Percentiles rank a stretch among this genome's conserved stretches.
phyloP scores from a whole-genome alignment of 768 basidiomycete genomes.

The Xanthoconium stramineum region DNA sequence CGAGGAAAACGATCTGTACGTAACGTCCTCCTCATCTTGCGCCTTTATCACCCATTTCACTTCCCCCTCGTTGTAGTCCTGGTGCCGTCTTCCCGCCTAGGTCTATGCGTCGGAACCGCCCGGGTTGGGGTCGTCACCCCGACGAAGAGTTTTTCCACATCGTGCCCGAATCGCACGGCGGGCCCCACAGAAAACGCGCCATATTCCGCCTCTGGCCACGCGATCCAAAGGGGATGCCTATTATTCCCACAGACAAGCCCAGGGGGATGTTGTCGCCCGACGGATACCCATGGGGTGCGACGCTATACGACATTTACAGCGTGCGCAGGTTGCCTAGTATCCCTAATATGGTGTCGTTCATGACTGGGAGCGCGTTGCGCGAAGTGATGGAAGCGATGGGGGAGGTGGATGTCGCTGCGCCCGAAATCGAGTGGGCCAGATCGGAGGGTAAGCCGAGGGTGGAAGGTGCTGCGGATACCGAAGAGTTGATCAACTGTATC shows the following conservation, averaged over 20 bases:
- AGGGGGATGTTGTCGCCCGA: constrained; percentile 21
- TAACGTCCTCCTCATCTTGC: not conserved
- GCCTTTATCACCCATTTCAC: not conserved
- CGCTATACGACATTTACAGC: constrained; percentile 25
- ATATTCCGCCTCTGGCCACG: constrained; percentile 28
- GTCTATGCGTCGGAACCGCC: not conserved
- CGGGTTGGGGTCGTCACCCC: constrained; percentile 7
- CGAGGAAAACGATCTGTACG: not conserved
- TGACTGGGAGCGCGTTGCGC: constrained; percentile 22
- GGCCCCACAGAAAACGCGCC: constrained; percentile 5
- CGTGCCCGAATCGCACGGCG: not conserved
- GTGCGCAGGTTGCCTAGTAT: constrained; percentile 5
- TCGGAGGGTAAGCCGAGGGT: constrained; percentile 23
- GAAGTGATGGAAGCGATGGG: constrained; percentile 8
- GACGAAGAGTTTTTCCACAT: constrained; percentile 1
- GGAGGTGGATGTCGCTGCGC: constrained; percentile 13
- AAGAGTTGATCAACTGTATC: constrained; percentile 7
- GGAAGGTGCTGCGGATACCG: constrained; percentile 15
- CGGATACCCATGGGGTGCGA: constrained; percentile 26
- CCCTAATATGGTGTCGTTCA: not conserved
- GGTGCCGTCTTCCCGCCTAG: not conserved
- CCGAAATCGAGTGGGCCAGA: constrained; percentile 22
- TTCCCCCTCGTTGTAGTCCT: not conserved
- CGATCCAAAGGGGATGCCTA: constrained; percentile 10
- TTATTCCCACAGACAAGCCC: not conserved